Evolutionary conservation across 148 eudicot species (phyloP).

Genomic region (Diospyros lotus): DNA sequence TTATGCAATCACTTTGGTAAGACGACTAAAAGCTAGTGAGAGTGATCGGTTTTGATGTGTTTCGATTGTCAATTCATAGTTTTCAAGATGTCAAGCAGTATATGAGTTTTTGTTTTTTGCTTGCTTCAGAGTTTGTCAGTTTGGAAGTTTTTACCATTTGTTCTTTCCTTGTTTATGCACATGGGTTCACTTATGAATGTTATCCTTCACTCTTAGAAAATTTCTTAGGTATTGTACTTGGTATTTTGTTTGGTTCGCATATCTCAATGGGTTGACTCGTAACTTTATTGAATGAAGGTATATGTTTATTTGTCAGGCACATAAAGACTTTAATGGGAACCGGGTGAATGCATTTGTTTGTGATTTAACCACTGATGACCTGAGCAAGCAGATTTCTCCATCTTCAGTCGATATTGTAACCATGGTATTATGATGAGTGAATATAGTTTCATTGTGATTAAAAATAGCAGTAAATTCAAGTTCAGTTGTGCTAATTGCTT

Average conservation of each 20-base stretch:
- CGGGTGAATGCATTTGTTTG: slow-evolving; percentile 85
- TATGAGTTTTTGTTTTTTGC: neutral
- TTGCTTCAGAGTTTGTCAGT: neutral
- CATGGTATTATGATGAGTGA: slow-evolving; percentile 57
- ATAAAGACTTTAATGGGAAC: slow-evolving; percentile 62
- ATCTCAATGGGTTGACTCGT: neutral
- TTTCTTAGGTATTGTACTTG: neutral
- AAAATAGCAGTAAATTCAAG: neutral
- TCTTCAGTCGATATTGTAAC: slow-evolving; percentile 93
- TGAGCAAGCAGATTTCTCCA: slow-evolving; percentile 58
- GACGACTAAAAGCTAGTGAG: too few relatives aligned
- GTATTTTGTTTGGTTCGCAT: neutral
- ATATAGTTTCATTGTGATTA: neutral
- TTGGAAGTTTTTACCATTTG: neutral
- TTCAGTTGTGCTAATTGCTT: slow-evolving; percentile 3
- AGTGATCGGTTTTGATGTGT: too few relatives aligned
- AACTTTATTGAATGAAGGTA: neutral
- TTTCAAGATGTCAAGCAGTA: neutral
- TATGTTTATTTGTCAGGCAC: slow-evolving; percentile 45
- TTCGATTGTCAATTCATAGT: too few relatives aligned
- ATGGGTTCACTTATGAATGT: neutral
- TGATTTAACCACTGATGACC: slow-evolving; percentile 81
- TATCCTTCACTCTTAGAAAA: neutral
- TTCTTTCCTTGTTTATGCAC: slow-evolving; percentile 4
- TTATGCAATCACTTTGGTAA: too few relatives aligned